Conservation (phyloP, 768 basidiomycete genomes). For the Xerocomus spinulosus region DNA sequence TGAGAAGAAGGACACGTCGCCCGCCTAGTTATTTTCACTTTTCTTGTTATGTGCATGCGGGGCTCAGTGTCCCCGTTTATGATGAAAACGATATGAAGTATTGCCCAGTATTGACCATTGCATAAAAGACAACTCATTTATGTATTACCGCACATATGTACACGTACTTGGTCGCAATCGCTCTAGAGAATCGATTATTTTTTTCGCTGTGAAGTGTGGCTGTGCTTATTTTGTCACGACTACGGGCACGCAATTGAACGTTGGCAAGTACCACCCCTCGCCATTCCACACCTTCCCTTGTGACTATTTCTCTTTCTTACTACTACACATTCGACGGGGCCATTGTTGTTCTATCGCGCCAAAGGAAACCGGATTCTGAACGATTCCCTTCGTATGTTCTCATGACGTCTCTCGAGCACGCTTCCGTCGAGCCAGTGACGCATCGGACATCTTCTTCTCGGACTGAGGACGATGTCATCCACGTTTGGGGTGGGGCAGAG, state of each 20-base stretch:
- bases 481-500: neutral
- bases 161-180: conserved; percentile 16
- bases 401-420: conserved; percentile 28
- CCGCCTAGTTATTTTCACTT: conserved; percentile 12
- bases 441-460: neutral
- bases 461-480: neutral
- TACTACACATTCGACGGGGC: too few species aligned
- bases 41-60: conserved; percentile 13
- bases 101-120: conserved; percentile 14
- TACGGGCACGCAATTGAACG: too few species aligned
- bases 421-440: conserved; percentile 15
- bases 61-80: conserved; percentile 5
- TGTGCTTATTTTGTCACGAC: neutral
- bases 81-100: conserved; percentile 20
- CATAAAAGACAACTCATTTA: conserved; percentile 13
- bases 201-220: neutral
- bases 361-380: neutral
- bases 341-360: too few species aligned
- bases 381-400: conserved; percentile 13
- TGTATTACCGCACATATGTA: conserved; percentile 30
- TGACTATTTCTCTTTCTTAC: too few species aligned
- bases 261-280: too few species aligned
- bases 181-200: conserved; percentile 12
- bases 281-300: too few species aligned
- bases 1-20: conserved; percentile 31